Base-by-base conservation (phyloP, 805 yeast species). In the Nakazawaea molendinolei region DNA sequence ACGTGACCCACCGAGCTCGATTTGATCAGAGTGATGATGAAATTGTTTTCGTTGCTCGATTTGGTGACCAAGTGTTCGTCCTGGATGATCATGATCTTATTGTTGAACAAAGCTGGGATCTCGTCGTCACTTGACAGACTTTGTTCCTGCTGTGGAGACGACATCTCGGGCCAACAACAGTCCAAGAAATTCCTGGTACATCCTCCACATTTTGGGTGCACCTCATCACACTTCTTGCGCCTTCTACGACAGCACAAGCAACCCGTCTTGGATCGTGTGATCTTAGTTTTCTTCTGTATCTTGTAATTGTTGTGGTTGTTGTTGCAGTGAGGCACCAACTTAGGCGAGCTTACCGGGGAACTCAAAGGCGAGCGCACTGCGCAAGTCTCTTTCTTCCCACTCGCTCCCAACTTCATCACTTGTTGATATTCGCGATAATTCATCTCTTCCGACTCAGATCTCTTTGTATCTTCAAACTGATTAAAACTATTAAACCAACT, bases 301-400 rank as follows among this genome's bases (percentile, higher is more conserved):
- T 36, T 90, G 97, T 79, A 92, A 90, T 95, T 92, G 12, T 16
- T 30, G 6, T 21, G 12, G 5, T 8, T 27, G 12, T 6, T 22
- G 24, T 19, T 6, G 27, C 27, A n/a, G 31, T 19, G 15, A 8
- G 23, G 23, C 30, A 21, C 19, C 30, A 25, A 19, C 9, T 33
- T 28, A 7, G 39, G 39, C n/a, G 17, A 5, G 10, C 31, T 26
- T 25, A 13, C 26, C n/a, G 39, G 39, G 5, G 39, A 36, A 5
- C 35, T 20, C 18, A 36, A 31, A 16, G 39, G 39, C 3, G 39
- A 36, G n/a, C 26, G 29, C 13, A 38, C n/a, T 8, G 36, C 38
- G 8, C 38, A 22, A 7, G 29, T 15, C 8, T 26, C 23, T 22
- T 34, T 34, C 20, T 27, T 34, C 6, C 12, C 2, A 13, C n/a